A percentile compares a stretch with the other conserved stretches of the same genome.
These are phyloP conservation scores for Kluyveromyces dobzhanskii DNA, from an alignment of 805 yeast genomes.

Conservation along the genomic window DNA sequence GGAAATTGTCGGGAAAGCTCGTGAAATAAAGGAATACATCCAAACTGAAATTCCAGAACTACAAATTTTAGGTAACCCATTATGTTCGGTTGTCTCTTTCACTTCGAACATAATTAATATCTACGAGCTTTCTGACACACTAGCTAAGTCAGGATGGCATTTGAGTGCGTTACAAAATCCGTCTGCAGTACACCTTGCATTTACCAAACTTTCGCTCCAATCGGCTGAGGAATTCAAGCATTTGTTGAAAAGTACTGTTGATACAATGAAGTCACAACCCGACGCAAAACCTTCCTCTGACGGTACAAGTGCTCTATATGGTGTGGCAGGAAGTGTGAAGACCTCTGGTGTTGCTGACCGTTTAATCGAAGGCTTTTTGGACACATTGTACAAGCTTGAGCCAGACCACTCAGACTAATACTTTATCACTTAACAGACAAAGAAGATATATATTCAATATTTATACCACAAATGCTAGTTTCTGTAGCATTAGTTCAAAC, in stretches of 20 bases:
- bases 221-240: constrained; percentile 51
- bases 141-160: constrained; percentile 68
- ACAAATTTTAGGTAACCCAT: constrained; percentile 76
- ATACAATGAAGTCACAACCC: constrained; percentile 31
- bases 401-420: constrained; percentile 8
- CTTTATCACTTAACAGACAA: too few relatives aligned
- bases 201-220: constrained; percentile 61
- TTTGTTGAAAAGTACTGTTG: constrained; percentile 41
- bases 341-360: constrained; percentile 80
- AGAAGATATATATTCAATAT: too few relatives aligned
- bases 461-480: too few relatives aligned
- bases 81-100: constrained; percentile 75
- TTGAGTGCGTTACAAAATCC: constrained; percentile 81
- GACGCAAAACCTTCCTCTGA: constrained; percentile 29
- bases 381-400: constrained; percentile 58
- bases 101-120: constrained; percentile 53
- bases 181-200: constrained; percentile 83
- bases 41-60: constrained; percentile 45
- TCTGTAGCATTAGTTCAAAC: too few relatives aligned
- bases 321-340: constrained; percentile 87
- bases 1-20: constrained; percentile 60
- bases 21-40: constrained; percentile 43
- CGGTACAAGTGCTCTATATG: constrained; percentile 85
- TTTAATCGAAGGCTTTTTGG: constrained; percentile 72
- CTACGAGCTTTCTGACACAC: constrained; percentile 68